Evolutionary conservation across 2,329 filamentous ascomycete genomes (phyloP).

Genomic region (Dothideomycetidae sp.): DNA sequence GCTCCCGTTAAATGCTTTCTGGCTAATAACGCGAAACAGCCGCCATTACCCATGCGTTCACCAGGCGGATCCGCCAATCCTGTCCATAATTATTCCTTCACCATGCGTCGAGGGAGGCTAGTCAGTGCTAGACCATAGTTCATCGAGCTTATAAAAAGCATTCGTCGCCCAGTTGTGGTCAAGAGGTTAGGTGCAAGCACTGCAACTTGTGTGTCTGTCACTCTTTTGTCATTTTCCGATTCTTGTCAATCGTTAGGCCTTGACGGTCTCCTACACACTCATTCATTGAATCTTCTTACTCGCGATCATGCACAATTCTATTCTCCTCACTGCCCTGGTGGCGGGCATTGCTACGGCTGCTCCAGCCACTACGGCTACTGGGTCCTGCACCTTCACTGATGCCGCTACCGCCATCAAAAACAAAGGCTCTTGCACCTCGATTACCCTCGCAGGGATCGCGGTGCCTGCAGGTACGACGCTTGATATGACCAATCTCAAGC

Average conservation of each 20-base stretch:
- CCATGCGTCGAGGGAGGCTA: too few species aligned
- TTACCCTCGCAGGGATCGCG: constrained; percentile 24
- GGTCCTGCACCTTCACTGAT: constrained; percentile 13
- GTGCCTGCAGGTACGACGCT: constrained; percentile 26
- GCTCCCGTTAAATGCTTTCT: too few species aligned
- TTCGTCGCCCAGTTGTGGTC: too few species aligned
- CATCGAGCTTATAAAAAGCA: too few species aligned
- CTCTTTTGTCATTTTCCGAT: constrained; percentile 4
- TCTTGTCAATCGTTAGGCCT: constrained; percentile 8
- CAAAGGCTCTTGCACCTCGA: constrained; percentile 21
- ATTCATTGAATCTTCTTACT: constrained; percentile 5
- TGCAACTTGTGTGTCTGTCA: constrained; percentile 5
- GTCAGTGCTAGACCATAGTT: too few species aligned
- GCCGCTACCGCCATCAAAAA: constrained; percentile 10
- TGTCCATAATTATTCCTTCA: too few species aligned
- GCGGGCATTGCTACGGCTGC: constrained; percentile 10
- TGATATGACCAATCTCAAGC: constrained; percentile 23
- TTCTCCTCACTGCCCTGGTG: constrained; percentile 11
- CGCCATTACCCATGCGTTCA: too few species aligned
- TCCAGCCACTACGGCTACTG: constrained; percentile 5
- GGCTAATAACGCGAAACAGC: too few species aligned
- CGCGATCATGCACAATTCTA: constrained; percentile 9
- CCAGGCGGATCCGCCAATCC: too few species aligned
- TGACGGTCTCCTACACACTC: constrained; percentile 9
- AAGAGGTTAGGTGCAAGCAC: neutral